Base-by-base conservation (phyloP, 2,329 filamentous ascomycete species). In the Fusarium vanettenii region DNA sequence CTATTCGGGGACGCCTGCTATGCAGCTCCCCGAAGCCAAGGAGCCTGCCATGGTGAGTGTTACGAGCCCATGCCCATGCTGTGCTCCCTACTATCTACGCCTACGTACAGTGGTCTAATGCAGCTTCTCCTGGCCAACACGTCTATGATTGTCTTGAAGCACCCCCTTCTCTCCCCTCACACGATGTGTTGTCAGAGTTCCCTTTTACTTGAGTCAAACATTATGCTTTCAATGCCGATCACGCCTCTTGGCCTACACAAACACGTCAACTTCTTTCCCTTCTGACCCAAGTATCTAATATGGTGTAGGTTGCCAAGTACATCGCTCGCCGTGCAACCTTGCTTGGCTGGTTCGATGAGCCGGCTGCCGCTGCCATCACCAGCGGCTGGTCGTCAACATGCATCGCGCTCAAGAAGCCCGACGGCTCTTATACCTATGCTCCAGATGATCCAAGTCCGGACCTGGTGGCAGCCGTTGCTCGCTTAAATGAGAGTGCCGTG, bases 331-430 rank as follows among this genome's bases (percentile, higher is more conserved):
- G 78, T 9, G 78, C 78, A 14, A 79, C 76, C 0, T 63, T 79
- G 3, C 69, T 79, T 2, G 78, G 78, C 1, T 79, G 75, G 76
- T 79, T 79, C 2, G 78, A 79, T 50, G 78, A 79, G 9, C 74
- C 75, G 25, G 69, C 70, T 13, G 57, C 69, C 2, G 43, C 69
- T 8, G 60, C 74, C 25, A 72, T 79, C 39, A 74, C 56, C 22
- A 79, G 67, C n/a, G 78, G 78, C 37, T 78, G 72, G 74, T 77
- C 76, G 4, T 68, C 71, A 5, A 79, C 78, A 16, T 75, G 78
- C 18, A 70, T 79, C 41, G 78, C 78, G 0, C 67, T 79, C 14
- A 79, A 78, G 60, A 73, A 60, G n/a, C 33, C 70, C 1, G 70
- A 79, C 8, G 76, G 71, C 20, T 64, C 50, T 4, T 79, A 75